Conservation (phyloP, 2,329 filamentous ascomycete genomes). For the Xenoacremonium recifei region DNA sequence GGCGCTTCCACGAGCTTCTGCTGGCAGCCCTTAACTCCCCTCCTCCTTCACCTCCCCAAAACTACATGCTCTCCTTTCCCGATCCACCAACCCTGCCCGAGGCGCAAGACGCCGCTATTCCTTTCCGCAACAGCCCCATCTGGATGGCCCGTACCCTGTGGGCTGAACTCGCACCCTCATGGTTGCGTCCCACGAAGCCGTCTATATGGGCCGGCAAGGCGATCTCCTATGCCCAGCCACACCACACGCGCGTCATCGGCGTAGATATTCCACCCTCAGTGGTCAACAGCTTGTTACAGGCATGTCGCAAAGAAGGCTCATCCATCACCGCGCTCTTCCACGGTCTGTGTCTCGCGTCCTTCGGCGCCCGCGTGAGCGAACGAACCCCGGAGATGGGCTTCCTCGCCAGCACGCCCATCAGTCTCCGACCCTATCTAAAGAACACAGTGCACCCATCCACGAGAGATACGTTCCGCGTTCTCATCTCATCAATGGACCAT, state of each 20-base stretch:
- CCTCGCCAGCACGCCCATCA: conserved; percentile 40
- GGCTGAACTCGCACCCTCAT: conserved; percentile 37
- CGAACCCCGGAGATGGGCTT: conserved; percentile 32
- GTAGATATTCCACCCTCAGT: conserved; percentile 32
- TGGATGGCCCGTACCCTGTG: conserved; percentile 43
- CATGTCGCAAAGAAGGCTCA: conserved; percentile 38
- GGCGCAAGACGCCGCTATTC: conserved; percentile 40
- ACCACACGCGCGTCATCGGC: conserved; percentile 34
- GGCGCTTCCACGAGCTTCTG: conserved; percentile 48
- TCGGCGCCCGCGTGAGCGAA: conserved; percentile 36
- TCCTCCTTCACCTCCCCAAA: background rate
- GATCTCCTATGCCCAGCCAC: conserved; percentile 34
- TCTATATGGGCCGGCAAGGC: conserved; percentile 38
- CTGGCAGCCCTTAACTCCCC: conserved; percentile 38
- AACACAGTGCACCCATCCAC: conserved; percentile 25
- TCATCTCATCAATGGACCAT: conserved; percentile 37
- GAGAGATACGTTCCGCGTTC: conserved; percentile 35
- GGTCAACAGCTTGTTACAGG: conserved; percentile 33
- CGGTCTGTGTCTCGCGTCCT: conserved; percentile 40
- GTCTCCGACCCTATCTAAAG: conserved; percentile 39
- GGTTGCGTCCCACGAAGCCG: conserved; percentile 30
- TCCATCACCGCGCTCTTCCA: conserved; percentile 52
- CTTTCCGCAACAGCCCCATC: conserved; percentile 36
- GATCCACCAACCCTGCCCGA: conserved; percentile 32
- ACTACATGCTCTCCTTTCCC: conserved; percentile 25